Base-by-base conservation (phyloP, 2,329 filamentous ascomycete species). In the Neurospora sp. region DNA sequence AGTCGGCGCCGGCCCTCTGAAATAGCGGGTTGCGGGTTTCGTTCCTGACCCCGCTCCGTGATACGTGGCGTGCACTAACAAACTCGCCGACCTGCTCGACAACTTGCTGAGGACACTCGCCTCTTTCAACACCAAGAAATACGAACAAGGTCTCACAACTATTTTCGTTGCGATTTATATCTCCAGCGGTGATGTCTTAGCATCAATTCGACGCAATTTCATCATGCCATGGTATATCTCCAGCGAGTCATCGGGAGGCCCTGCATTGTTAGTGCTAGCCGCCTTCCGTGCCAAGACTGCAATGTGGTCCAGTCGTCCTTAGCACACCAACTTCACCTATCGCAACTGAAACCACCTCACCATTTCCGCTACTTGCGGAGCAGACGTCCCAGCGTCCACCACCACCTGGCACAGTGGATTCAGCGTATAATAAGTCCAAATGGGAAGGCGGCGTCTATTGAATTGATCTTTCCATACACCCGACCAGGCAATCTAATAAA, bases 61-160 rank as follows among this genome's bases (percentile, higher is more conserved):
- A 36, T 62, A 62, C 52, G 12, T 62, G 15, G 28, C 52, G 15
- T 62, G 52, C 52, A 62, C 52, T 62, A 62, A 36, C 52, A 62
- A 62, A 10, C 3, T 8, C 23, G 52, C 52, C 52, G 4, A 33
- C 23, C 23, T 5, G 12, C 23, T 62, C 52, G 23, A 33, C 15
- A 62, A 62, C 23, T 33, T 28, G 12, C 6, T 10, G 28, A n/a
- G 28, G 52, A 62, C 52, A 62, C 52, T 62, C 52, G 52, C 12
- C 28, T 62, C 23, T 33, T 36, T 17, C 28, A 62, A 62, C 3
- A 10, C 3, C 12, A 33, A 0, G 2, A 33, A 36, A 1, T 0
- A 62, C 15, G 12, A 6, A 2, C 8, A 1, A 10, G 33, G 3
- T 33, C 8, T 17, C 23, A 3, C 6, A 12, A 6, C 8, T 1